A percentile compares a stretch with the other conserved stretches of the same genome.
phyloP scores from a whole-genome alignment of 1,284 basidiomycete species.

The Pisolithus thermaeus region DNA sequence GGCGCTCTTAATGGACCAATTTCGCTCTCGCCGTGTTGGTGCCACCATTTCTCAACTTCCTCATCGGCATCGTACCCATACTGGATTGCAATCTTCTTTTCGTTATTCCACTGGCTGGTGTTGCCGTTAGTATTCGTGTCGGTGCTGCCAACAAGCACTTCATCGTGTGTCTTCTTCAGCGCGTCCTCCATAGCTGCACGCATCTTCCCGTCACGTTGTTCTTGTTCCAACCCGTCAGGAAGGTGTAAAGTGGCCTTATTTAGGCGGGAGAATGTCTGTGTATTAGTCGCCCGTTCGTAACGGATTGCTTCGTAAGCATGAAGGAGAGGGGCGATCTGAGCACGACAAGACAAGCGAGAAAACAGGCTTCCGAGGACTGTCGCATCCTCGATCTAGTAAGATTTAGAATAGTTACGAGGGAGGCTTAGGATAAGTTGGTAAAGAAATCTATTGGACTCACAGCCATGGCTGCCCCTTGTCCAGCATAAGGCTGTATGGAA shows the following conservation, averaged over 20 bases:
- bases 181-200: conserved; percentile 39
- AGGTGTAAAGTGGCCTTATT: conserved; percentile 53
- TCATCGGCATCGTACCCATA: conserved; percentile 49
- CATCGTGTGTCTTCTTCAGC: conserved; percentile 20
- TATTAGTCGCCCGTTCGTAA: conserved; percentile 39
- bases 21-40: conserved; percentile 14
- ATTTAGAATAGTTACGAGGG: background rate
- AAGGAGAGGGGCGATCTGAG: conserved; percentile 43
- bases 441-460: conserved; percentile 24
- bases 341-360: conserved; percentile 36
- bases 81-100: conserved; percentile 33
- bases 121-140: too few relatives aligned
- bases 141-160: conserved; percentile 1
- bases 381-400: conserved; percentile 51
- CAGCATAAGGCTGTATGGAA: conserved; percentile 51
- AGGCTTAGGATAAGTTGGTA: too few relatives aligned
- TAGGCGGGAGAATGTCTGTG: conserved; percentile 41
- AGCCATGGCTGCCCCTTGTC: conserved; percentile 65
- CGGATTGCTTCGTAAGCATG: conserved; percentile 50
- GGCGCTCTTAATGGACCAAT: conserved; percentile 2
- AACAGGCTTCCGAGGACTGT: conserved; percentile 57
- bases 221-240: conserved; percentile 48
- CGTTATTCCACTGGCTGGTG: conserved; percentile 32
- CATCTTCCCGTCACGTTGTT: conserved; percentile 47
- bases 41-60: conserved; percentile 46